Base-by-base conservation (phyloP, 495 filamentous ascomycete genomes). In the Talaromyces trachyspermus region DNA sequence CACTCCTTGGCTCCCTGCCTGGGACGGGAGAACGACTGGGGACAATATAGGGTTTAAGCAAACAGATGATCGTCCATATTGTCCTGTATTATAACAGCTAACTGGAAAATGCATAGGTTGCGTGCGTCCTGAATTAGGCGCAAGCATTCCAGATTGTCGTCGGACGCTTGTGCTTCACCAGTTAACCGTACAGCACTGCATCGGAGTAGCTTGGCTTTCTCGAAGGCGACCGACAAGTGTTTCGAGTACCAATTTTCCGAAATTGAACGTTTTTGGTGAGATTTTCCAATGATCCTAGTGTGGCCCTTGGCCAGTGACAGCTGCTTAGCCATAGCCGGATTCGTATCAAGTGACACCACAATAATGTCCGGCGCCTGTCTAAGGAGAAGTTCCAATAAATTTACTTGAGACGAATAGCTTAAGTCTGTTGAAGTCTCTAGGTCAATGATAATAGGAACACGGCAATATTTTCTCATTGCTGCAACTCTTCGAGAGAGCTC, bases 11-110 rank as follows among this genome's bases (percentile, higher is more conserved):
- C 22, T 18, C 10, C 30, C 4, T 3, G 29, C 12, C 25, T 24
- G 38, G 1, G 24, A 50, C 0, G 41, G 49, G 1, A 55, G 37
- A 2, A 55, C 74, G 5, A 84, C 79, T 1, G 82, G 78, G 8
- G 72, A 79, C 24, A 87, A 64, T 7, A 76, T 77, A 19, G 61
- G 58, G 42, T 79, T 82, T 46, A 84, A 74, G n/a, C 76, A 75
- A 3, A 74, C 64, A 1, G 78, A 82, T 5, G 72, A 54, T 11
- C 74, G 67, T 1, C 84, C 83, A 4, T 72, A 60, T 2, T 73
- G 64, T 4, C 81, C 82, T 19, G 15, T 53, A 30, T 61, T 55
- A 29, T 63, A 61, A 11, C 44, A 46, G 25, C 56, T 51, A 0
- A 61, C 43, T 1, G 60, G 57, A 11, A 60, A 26, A 9, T 27